phyloP scores from a whole-genome alignment of 768 basidiomycete genomes.

The Lactifluus pinguis region DNA sequence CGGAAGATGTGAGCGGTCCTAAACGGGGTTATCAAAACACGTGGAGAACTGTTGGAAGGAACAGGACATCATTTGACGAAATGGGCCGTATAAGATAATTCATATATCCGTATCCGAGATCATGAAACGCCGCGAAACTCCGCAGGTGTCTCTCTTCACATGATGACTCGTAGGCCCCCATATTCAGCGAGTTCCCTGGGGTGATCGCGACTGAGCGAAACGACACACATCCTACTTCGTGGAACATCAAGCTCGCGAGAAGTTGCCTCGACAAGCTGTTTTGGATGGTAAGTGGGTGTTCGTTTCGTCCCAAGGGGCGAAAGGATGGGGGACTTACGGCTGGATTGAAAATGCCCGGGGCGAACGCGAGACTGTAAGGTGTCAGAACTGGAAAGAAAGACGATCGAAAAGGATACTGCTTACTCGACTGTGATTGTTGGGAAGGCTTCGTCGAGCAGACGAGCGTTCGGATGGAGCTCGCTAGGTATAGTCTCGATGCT shows the following conservation, averaged over 20 bases:
- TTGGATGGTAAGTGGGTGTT: not conserved
- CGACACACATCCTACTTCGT: conserved; percentile 16
- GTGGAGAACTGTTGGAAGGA: too few relatives aligned
- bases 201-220: conserved; percentile 14
- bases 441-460: conserved; percentile 19
- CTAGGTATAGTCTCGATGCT: conserved; percentile 14
- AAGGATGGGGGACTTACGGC: not conserved
- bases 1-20: not conserved
- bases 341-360: conserved; percentile 9
- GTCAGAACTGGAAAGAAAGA: not conserved
- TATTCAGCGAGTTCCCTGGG: conserved; percentile 17
- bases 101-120: not conserved
- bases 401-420: not conserved
- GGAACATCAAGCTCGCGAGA: conserved; percentile 12
- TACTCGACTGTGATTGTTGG: conserved; percentile 19
- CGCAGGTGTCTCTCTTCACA: not conserved
- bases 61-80: too few relatives aligned
- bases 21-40: not conserved
- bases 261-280: conserved; percentile 15
- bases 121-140: not conserved
- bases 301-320: not conserved
- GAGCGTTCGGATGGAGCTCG: conserved; percentile 19
- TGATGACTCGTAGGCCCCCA: conserved; percentile 14
- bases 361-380: conserved; percentile 12
- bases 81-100: not conserved